phyloP scores from a whole-genome alignment of 805 yeast species.

The Saccharomycopsis microspora region DNA sequence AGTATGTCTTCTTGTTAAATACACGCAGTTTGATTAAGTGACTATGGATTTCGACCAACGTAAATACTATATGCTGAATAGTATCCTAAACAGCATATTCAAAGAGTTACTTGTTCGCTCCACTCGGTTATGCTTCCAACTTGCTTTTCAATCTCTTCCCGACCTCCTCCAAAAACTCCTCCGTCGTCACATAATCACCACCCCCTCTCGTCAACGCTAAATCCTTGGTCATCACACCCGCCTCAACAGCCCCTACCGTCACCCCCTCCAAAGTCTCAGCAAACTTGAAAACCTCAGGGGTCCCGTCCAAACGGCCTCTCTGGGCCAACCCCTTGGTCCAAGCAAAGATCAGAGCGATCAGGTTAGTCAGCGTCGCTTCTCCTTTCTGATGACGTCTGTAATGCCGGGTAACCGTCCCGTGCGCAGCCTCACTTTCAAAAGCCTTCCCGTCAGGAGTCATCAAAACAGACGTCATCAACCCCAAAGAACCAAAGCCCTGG shows the following conservation, averaged over 20 bases:
- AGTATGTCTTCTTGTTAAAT: no score
- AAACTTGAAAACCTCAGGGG: constrained; percentile 76
- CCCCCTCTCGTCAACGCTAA: constrained; percentile 86
- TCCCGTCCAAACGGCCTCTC: constrained; percentile 80
- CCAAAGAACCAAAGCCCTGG: constrained; percentile 95
- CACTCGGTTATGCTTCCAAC: not conserved
- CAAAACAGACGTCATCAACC: constrained; percentile 94
- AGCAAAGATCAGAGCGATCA: constrained; percentile 94
- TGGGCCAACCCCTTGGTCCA: constrained; percentile 92
- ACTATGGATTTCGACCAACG: no score
- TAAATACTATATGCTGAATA: no score
- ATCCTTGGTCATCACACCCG: constrained; percentile 92
- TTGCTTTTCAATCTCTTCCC: constrained; percentile 40
- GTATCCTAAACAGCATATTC: no score
- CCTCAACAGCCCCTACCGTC: constrained; percentile 78
- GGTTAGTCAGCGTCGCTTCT: constrained; percentile 92
- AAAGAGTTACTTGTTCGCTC: no score
- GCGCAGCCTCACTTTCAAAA: constrained; percentile 97
- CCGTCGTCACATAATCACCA: constrained; percentile 76
- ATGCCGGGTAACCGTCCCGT: constrained; percentile 97
- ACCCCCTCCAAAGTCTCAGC: constrained; percentile 75
- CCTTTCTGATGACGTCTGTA: constrained; percentile 94
- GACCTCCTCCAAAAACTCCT: constrained; percentile 81
- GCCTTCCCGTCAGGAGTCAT: constrained; percentile 95
- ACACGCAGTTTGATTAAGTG: no score